phyloP scores from a whole-genome alignment of 2,329 filamentous ascomycete species.

The Chrysosphaeria jannelii region DNA sequence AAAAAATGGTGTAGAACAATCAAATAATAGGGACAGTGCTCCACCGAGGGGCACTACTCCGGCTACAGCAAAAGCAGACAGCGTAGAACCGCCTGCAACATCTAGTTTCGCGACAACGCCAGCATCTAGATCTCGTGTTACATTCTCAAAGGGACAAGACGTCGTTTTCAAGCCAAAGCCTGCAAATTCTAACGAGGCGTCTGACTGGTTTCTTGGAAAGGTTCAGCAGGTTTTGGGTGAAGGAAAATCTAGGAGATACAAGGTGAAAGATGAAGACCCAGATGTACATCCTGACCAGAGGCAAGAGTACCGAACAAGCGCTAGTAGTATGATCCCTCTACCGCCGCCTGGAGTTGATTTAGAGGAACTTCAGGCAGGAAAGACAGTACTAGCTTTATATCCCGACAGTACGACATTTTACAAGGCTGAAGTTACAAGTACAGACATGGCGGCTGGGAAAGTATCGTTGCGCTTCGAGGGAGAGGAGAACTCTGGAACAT shows the following conservation, averaged over 20 bases:
- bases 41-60: constrained; percentile 14
- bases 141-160: constrained; percentile 29
- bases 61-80: constrained; percentile 23
- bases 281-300: constrained; percentile 31
- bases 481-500: constrained; percentile 41
- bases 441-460: constrained; percentile 18
- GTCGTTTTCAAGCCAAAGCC: constrained; percentile 34
- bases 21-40: constrained; percentile 8
- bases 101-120: constrained; percentile 8
- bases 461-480: constrained; percentile 51
- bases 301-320: constrained; percentile 38
- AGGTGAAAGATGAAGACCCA: constrained; percentile 52
- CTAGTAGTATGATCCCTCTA: constrained; percentile 50
- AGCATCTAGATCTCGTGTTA: constrained; percentile 17
- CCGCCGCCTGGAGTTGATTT: constrained; percentile 24
- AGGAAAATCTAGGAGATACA: constrained; percentile 48
- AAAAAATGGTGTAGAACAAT: constrained; percentile 1
- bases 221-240: constrained; percentile 49
- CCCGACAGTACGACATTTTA: constrained; percentile 70
- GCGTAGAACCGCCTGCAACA: constrained; percentile 19
- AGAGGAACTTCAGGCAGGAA: constrained; percentile 31
- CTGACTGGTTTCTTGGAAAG: constrained; percentile 46
- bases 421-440: constrained; percentile 50
- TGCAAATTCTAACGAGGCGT: constrained; percentile 14
- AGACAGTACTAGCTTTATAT: constrained; percentile 48